Percentiles rank a stretch among this genome's conserved stretches.
Conservation (phyloP, 306 rosid genomes). For the Rosa rugosa region DNA sequence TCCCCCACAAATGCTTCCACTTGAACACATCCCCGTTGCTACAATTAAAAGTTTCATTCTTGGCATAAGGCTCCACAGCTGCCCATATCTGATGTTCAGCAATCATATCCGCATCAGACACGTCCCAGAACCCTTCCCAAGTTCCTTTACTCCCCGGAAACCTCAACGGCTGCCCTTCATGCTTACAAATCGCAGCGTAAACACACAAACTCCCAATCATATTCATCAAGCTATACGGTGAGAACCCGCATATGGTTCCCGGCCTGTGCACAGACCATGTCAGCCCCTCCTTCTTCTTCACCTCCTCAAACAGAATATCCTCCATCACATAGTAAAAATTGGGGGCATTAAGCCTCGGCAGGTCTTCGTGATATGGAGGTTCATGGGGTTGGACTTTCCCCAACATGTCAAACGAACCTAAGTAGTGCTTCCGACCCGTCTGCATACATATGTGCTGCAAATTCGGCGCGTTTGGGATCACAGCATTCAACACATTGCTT, state of each 20-base stretch:
- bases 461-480: slow-evolving; percentile 54
- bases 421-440: slow-evolving; percentile 50
- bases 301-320: slow-evolving; percentile 51
- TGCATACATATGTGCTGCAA: slow-evolving; percentile 61
- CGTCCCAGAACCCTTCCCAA: slow-evolving; percentile 42
- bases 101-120: slow-evolving; percentile 59
- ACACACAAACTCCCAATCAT: slow-evolving; percentile 37
- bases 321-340: slow-evolving; percentile 52
- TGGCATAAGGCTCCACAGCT: slow-evolving; percentile 55
- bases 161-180: slow-evolving; percentile 46
- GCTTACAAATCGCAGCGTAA: slow-evolving; percentile 62
- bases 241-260: slow-evolving; percentile 43
- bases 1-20: slow-evolving; percentile 65
- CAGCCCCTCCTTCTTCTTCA: slow-evolving; percentile 48
- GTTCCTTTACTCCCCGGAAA: slow-evolving; percentile 41
- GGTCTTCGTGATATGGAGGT: slow-evolving; percentile 44
- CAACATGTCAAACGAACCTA: slow-evolving; percentile 39
- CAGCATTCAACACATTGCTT: slow-evolving; percentile 47
- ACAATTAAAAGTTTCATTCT: slow-evolving; percentile 54
- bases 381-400: slow-evolving; percentile 46
- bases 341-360: slow-evolving; percentile 42
- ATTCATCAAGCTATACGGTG: slow-evolving; percentile 58
- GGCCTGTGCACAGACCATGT: slow-evolving; percentile 65
- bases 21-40: slow-evolving; percentile 56
- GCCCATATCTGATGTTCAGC: slow-evolving; percentile 76